Evolutionary conservation across 306 rosid genomes (phyloP).

Genomic region (Styphnolobium japonicum): DNA sequence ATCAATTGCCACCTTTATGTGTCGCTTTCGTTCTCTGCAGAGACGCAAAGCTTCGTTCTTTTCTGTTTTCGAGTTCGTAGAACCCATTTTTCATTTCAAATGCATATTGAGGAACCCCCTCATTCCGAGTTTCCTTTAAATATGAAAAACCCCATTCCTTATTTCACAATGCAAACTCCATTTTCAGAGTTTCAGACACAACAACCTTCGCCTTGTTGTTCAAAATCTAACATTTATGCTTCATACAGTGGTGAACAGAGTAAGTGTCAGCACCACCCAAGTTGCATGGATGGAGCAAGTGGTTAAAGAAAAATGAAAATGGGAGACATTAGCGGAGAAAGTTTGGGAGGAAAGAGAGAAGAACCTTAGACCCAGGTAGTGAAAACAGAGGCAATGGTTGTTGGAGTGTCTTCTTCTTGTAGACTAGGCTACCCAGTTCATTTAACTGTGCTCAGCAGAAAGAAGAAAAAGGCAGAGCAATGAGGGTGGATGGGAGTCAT

Average conservation of each 20-base stretch:
- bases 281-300: conserved; percentile 24
- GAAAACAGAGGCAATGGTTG: conserved; percentile 18
- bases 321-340: conserved; percentile 19
- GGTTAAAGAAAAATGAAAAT: not conserved
- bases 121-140: too few relatives aligned
- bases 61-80: conserved; percentile 65
- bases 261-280: not conserved
- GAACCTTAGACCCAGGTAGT: conserved; percentile 3
- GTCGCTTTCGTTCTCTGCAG: conserved; percentile 75
- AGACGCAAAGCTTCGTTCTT: conserved; percentile 76
- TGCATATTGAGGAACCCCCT: too few relatives aligned
- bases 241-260: conserved; percentile 29
- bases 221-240: conserved; percentile 31
- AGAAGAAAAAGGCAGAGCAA: conserved; percentile 8
- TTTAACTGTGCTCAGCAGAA: conserved; percentile 12
- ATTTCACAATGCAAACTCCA: not conserved
- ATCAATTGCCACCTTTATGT: conserved; percentile 79
- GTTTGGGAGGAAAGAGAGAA: conserved; percentile 33
- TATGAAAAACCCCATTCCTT: too few relatives aligned
- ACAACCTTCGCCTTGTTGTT: not conserved
- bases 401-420: too few relatives aligned
- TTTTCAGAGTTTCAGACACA: not conserved
- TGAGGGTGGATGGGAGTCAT: conserved; percentile 39
- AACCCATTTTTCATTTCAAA: conserved; percentile 62
- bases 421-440: too few relatives aligned